Evolutionary conservation across 208 protist species (phyloP).

Genomic region (Wallacemonas collosoma): DNA sequence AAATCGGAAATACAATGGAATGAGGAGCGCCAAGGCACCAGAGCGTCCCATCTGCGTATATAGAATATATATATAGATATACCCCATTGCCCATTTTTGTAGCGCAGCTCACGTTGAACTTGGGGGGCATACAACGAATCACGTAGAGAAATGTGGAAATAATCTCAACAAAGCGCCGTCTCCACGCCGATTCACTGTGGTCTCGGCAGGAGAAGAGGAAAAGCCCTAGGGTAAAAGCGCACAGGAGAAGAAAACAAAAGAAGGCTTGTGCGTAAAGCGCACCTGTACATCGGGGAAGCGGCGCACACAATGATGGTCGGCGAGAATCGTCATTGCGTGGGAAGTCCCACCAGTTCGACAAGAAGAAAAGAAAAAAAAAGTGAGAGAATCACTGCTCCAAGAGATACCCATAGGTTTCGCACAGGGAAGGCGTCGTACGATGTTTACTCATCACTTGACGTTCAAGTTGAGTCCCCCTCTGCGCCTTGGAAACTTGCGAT

Average conservation of each 20-base stretch:
- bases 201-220: neutral
- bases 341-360: neutral
- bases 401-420: constrained; percentile 53
- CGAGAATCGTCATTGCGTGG: neutral
- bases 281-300: neutral
- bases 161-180: no score
- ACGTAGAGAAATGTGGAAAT: neutral
- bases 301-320: no score
- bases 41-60: no score
- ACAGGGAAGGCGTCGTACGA: constrained; percentile 57
- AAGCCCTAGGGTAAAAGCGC: neutral
- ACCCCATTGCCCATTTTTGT: no score
- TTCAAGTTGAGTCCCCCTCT: constrained; percentile 59
- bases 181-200: no score
- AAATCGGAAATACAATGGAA: no score
- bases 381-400: constrained; percentile 19
- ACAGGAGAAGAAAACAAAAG: constrained; percentile 4
- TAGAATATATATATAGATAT: no score
- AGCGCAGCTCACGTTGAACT: no score
- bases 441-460: constrained; percentile 45
- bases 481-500: constrained; percentile 23
- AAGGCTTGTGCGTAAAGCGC: neutral
- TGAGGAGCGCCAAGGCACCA: no score
- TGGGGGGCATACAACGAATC: no score
- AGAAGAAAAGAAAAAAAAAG: neutral